Conservation (phyloP, 805 yeast species). For the Saccharomycopsis oosterbeekiorum region DNA sequence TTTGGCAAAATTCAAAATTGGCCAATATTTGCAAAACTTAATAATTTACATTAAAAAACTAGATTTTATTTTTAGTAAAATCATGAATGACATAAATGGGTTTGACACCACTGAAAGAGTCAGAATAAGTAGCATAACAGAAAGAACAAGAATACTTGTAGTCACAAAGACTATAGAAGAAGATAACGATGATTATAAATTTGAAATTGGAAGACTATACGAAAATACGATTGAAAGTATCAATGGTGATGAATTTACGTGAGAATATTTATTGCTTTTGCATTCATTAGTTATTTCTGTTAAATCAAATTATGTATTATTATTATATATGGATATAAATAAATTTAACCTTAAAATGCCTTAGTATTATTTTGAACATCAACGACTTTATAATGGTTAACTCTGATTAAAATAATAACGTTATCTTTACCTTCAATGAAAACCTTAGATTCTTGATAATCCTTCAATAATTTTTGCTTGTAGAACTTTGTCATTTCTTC, state of each 20-base stretch:
- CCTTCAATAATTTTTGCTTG: conserved; percentile 48
- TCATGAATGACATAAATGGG: conserved; percentile 32
- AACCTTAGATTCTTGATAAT: conserved; percentile 43
- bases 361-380: conserved; percentile 59
- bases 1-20: conserved; percentile 33
- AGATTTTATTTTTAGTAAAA: conserved; percentile 32
- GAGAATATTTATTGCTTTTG: background rate
- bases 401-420: conserved; percentile 54
- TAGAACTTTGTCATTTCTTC: conserved; percentile 44
- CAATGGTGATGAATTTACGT: conserved; percentile 3
- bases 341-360: conserved; percentile 18
- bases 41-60: conserved; percentile 31
- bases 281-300: background rate
- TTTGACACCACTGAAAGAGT: conserved; percentile 36
- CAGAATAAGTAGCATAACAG: conserved; percentile 42
- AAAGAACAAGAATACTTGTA: conserved; percentile 38
- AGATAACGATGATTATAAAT: conserved; percentile 33
- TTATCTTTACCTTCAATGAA: conserved; percentile 57
- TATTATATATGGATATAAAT: background rate
- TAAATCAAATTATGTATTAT: background rate
- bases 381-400: conserved; percentile 65
- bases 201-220: conserved; percentile 36
- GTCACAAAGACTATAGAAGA: conserved; percentile 28
- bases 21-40: conserved; percentile 28
- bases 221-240: conserved; percentile 32